Evolutionary conservation across 2,329 filamentous ascomycete genomes (phyloP).

Genomic region (Plectosphaerella plurivora): DNA sequence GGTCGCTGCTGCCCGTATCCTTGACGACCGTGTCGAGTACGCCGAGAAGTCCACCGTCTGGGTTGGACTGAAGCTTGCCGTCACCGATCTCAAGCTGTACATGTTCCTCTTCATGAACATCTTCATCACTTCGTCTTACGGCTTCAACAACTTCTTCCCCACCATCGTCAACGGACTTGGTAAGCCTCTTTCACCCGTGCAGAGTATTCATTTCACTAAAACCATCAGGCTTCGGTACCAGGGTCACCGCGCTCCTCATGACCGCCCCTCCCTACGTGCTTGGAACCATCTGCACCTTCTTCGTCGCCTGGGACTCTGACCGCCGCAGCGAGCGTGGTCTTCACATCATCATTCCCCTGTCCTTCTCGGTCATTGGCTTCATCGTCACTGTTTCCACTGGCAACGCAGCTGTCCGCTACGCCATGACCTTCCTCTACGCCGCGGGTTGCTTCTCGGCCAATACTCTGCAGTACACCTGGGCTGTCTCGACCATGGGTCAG

Average conservation of each 20-base stretch:
- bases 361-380: constrained; percentile 22
- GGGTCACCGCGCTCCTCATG: constrained; percentile 45
- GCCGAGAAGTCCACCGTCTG: constrained; percentile 6
- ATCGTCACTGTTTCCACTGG: not conserved
- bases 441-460: constrained; percentile 27
- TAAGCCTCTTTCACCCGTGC: not conserved
- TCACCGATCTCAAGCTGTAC: constrained; percentile 8
- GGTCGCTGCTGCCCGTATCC: not conserved
- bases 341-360: constrained; percentile 53
- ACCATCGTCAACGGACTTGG: constrained; percentile 55
- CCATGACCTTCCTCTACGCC: constrained; percentile 18
- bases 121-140: constrained; percentile 20
- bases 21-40: not conserved
- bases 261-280: constrained; percentile 54
- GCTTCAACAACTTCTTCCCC: constrained; percentile 30
- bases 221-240: constrained; percentile 31
- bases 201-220: not conserved
- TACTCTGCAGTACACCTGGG: constrained; percentile 23
- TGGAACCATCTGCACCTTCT: constrained; percentile 48
- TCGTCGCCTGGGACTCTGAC: constrained; percentile 58
- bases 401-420: constrained; percentile 10
- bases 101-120: constrained; percentile 16
- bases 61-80: constrained; percentile 4
- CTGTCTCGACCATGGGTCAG: constrained; percentile 20
- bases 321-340: constrained; percentile 56